phyloP scores from a whole-genome alignment of 371 early-diverging fungal genomes.

The Mortierella sp. region DNA sequence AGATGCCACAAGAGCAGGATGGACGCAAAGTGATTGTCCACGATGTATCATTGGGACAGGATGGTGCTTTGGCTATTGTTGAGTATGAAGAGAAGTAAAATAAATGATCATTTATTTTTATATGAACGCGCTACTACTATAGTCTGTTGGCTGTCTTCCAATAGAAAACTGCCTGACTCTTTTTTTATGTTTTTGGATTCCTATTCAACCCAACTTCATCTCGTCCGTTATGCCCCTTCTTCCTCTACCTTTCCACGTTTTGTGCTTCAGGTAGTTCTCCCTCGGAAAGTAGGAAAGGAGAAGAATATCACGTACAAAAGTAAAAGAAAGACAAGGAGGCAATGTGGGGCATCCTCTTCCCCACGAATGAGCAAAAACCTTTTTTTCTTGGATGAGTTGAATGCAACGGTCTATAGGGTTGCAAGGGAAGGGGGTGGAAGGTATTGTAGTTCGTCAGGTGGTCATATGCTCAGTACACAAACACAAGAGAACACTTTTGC shows the following conservation, averaged over 20 bases:
- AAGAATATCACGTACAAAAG: not conserved
- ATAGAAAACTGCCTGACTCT: not conserved
- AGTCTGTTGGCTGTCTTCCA: not conserved
- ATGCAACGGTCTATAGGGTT: not conserved
- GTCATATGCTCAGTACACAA: not conserved
- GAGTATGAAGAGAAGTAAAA: slow-evolving; percentile 14
- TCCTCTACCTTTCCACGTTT: not conserved
- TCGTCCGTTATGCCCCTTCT: not conserved
- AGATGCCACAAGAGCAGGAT: slow-evolving; percentile 39
- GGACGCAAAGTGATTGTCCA: slow-evolving; percentile 50
- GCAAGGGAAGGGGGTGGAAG: not conserved
- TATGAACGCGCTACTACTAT: not conserved
- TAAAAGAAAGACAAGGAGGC: not conserved
- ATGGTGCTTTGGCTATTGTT: slow-evolving; percentile 15
- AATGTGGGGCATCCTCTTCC: not conserved
- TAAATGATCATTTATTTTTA: not conserved
- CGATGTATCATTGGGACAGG: slow-evolving; percentile 63
- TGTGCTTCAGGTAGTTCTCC: not conserved
- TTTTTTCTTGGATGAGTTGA: not conserved
- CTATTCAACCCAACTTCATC: not conserved
- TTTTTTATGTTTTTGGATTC: slow-evolving; percentile 10
- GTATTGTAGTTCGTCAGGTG: not conserved
- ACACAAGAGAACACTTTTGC: no score
- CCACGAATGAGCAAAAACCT: not conserved
- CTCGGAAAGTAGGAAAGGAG: no score